Evolutionary conservation across 140 eudicot genomes (phyloP).

Genomic region (Erigeron philadelphicus): DNA sequence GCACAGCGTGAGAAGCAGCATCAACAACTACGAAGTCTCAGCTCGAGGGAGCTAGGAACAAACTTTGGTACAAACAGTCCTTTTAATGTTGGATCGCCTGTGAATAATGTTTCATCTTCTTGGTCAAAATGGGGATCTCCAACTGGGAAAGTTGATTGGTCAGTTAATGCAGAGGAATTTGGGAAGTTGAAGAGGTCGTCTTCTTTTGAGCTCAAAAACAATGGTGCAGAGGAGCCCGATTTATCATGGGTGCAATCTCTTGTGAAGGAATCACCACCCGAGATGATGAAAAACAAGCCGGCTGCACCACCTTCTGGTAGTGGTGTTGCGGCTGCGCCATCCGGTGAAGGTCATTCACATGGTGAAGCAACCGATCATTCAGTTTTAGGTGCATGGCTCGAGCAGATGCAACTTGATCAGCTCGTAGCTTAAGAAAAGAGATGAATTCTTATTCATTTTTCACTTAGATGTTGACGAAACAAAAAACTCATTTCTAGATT

Average conservation of each 20-base stretch:
- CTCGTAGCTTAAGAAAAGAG: constrained; percentile 54
- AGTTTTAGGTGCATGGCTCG: constrained; percentile 90
- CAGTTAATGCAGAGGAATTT: constrained; percentile 42
- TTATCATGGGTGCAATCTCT: constrained; percentile 93
- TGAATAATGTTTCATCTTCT: constrained; percentile 20
- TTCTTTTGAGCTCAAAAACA: constrained; percentile 43
- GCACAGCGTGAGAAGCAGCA: constrained; percentile 67
- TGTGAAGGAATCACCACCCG: constrained; percentile 91
- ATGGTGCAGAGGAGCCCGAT: constrained; percentile 68
- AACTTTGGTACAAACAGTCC: constrained; percentile 45
- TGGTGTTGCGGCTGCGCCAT: constrained; percentile 41
- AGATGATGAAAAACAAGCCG: constrained; percentile 67
- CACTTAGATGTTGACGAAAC: constrained; percentile 25
- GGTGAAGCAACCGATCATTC: constrained; percentile 60
- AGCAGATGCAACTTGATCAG: constrained; percentile 98
- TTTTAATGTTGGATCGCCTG: constrained; percentile 52
- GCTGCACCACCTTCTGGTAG: constrained; percentile 35
- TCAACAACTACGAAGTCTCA: constrained; percentile 71
- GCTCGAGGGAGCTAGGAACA: constrained; percentile 72
- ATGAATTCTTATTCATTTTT: constrained; percentile 34
- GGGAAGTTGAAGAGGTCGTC: constrained; percentile 44
- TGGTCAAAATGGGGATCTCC: constrained; percentile 81
- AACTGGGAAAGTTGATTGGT: constrained; percentile 74
- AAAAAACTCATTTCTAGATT: constrained; percentile 31
- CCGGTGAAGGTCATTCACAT: constrained; percentile 69